Conservation (phyloP, 1,284 basidiomycete species). For the Peniophora sp. region DNA sequence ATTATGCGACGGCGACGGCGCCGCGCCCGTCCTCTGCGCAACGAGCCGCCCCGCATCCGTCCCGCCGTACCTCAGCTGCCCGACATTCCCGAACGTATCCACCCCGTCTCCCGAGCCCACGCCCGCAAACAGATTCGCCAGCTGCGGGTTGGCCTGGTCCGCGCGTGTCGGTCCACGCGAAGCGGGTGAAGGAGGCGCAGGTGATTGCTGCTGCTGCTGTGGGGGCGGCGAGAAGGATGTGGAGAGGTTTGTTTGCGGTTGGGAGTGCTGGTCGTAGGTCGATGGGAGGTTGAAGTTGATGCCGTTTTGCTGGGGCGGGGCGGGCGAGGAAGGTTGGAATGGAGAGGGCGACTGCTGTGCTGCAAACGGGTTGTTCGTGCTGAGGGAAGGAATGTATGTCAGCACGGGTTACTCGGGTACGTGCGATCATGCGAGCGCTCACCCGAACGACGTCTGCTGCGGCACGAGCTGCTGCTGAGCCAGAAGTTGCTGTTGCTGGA, state of each 20-base stretch:
- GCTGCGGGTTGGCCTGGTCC: slow-evolving; percentile 67
- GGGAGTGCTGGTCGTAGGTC: slow-evolving; percentile 40
- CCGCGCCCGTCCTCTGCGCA: slow-evolving; percentile 50
- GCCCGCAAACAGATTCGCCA: slow-evolving; percentile 71
- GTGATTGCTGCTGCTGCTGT: slow-evolving; percentile 10
- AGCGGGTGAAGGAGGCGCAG: slow-evolving; percentile 13
- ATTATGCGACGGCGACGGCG: slow-evolving; percentile 42
- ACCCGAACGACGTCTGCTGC: slow-evolving; percentile 51
- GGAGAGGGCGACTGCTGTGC: slow-evolving; percentile 15
- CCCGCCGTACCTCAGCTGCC: slow-evolving; percentile 66
- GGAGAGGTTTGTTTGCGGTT: slow-evolving; percentile 22
- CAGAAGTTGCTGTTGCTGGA: slow-evolving; percentile 28
- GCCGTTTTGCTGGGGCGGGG: slow-evolving; percentile 19
- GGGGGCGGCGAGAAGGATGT: slow-evolving; percentile 18
- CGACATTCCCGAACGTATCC: slow-evolving; percentile 91
- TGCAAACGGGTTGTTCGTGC: slow-evolving; percentile 94
- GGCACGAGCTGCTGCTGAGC: slow-evolving; percentile 28
- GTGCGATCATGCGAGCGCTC: slow-evolving; percentile 34
- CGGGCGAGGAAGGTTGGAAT: slow-evolving; percentile 7
- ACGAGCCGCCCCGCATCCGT: slow-evolving; percentile 51
- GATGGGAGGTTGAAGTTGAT: slow-evolving; percentile 53
- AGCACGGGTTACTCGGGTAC: not conserved
- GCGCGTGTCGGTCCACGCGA: slow-evolving; percentile 24
- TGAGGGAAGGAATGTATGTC: slow-evolving; percentile 20
- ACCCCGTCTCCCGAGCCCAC: slow-evolving; percentile 75